phyloP scores from a whole-genome alignment of 2,329 filamentous ascomycete genomes.

The Daldinia eschscholtzii region DNA sequence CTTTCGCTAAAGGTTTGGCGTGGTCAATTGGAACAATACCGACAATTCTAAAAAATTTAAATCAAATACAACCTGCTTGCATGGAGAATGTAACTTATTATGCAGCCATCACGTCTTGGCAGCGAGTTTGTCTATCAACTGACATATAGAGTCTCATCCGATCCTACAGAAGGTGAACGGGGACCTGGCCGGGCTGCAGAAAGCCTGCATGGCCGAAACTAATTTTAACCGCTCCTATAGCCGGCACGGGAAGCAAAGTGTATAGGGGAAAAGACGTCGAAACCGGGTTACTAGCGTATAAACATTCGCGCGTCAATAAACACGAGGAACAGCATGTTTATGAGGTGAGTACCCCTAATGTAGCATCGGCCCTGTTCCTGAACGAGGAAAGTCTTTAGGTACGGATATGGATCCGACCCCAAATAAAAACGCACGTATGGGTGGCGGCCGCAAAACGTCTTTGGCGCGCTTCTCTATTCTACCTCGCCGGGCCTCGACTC shows the following conservation, averaged over 20 bases:
- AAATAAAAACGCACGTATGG: neutral
- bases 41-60: neutral
- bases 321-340: slow-evolving; percentile 10
- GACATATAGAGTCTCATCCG: slow-evolving; percentile 3
- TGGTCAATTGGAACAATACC: neutral
- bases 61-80: slow-evolving; percentile 1
- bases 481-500: slow-evolving; percentile 25
- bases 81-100: neutral
- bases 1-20: neutral
- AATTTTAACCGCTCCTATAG: slow-evolving; percentile 33
- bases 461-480: slow-evolving; percentile 34
- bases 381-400: slow-evolving; percentile 13
- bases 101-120: slow-evolving; percentile 25
- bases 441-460: slow-evolving; percentile 10
- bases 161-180: slow-evolving; percentile 12
- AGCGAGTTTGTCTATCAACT: slow-evolving; percentile 10
- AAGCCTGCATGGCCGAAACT: slow-evolving; percentile 3
- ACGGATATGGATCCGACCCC: slow-evolving; percentile 3
- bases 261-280: neutral
- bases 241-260: neutral
- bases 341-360: slow-evolving; percentile 3
- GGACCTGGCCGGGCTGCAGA: slow-evolving; percentile 8
- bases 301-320: slow-evolving; percentile 9
- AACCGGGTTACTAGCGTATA: slow-evolving; percentile 3
- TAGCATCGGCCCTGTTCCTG: slow-evolving; percentile 20